Conservation (phyloP, 257 asterid genomes). For the Dorcoceras hygrometricum region DNA sequence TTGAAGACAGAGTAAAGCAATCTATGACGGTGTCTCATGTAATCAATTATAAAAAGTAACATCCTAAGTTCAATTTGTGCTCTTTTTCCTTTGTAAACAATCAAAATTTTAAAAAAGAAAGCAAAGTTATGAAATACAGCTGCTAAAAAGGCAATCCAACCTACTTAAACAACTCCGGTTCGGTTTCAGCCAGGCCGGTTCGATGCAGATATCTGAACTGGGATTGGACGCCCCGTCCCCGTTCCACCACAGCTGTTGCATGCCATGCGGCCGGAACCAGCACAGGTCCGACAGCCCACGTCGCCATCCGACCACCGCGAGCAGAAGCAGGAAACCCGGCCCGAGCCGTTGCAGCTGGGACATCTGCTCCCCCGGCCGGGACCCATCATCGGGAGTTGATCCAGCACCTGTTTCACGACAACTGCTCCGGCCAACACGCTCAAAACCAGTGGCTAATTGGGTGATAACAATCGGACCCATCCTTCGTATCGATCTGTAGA, state of each 20-base stretch:
- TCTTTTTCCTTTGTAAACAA: no score
- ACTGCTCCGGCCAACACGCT: constrained; percentile 60
- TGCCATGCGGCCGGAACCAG: constrained; percentile 90
- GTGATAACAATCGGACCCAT: constrained; percentile 74
- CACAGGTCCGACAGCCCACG: constrained; percentile 80
- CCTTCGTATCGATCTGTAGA: not conserved
- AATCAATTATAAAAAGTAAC: no score
- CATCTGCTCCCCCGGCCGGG: constrained; percentile 71
- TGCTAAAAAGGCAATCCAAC: not conserved
- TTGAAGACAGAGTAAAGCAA: not conserved
- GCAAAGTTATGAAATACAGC: not conserved
- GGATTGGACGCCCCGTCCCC: constrained; percentile 89
- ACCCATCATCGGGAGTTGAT: constrained; percentile 65
- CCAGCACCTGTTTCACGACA: constrained; percentile 60
- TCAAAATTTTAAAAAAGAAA: not conserved
- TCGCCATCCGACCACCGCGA: constrained; percentile 96
- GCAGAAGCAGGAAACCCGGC: constrained; percentile 77
- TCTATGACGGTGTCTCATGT: not conserved
- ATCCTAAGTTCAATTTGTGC: no score
- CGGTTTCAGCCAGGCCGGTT: constrained; percentile 38
- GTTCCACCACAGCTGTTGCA: constrained; percentile 88
- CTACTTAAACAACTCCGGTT: constrained; percentile 3
- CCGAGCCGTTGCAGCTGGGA: constrained; percentile 82
- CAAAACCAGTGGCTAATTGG: constrained; percentile 55
- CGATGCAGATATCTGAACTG: constrained; percentile 64